Conservation (phyloP, 176 grass and related monocot genomes). For the Saccharum spontaneum region DNA sequence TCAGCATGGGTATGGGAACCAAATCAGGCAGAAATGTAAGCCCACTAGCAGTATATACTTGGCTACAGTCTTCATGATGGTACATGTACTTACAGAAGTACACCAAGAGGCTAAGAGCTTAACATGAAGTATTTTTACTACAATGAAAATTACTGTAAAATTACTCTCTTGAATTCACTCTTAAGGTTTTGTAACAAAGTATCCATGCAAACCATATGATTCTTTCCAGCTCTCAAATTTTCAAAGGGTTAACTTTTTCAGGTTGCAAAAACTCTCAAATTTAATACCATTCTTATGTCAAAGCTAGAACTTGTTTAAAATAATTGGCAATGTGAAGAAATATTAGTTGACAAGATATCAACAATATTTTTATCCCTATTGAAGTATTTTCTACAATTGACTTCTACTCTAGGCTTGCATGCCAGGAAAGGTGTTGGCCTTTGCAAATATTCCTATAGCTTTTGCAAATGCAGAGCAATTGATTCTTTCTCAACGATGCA, state of each 20-base stretch:
- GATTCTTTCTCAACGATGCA: conserved; percentile 42
- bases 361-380: not conserved
- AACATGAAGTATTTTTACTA: not conserved
- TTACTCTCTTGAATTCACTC: not conserved
- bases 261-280: not conserved
- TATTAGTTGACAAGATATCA: conserved; percentile 1
- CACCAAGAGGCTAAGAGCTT: not conserved
- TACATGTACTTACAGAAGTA: conserved; percentile 15
- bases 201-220: not conserved
- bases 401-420: conserved; percentile 47
- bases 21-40: conserved; percentile 44
- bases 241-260: not conserved
- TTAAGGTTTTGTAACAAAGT: conserved; percentile 8
- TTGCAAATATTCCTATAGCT: conserved; percentile 46
- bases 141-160: not conserved
- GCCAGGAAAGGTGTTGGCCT: conserved; percentile 45
- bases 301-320: conserved; percentile 7
- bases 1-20: conserved; percentile 48
- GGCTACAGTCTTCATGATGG: conserved; percentile 24
- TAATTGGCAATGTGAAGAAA: conserved; percentile 4
- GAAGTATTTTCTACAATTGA: conserved; percentile 19
- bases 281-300: not conserved
- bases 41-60: conserved; percentile 38
- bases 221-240: not conserved
- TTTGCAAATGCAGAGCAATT: conserved; percentile 1